These are phyloP conservation scores for Ceratocystis variospora DNA, from an alignment of 2,329 filamentous ascomycete species.

Conservation along the genomic window DNA sequence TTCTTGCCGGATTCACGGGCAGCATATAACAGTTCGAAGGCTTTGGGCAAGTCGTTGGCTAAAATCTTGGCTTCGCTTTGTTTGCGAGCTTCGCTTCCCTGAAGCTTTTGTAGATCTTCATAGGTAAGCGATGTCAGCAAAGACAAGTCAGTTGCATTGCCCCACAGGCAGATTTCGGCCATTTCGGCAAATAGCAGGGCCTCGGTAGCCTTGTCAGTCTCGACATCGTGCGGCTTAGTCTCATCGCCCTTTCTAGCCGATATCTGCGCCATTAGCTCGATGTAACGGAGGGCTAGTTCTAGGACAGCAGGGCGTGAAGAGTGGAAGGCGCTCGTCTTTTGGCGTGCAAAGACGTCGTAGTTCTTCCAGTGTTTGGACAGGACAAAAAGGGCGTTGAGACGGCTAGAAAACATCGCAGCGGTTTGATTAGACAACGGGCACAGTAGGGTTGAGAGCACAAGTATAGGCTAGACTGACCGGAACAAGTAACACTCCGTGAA, in stretches of 20 bases:
- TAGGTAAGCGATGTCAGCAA: conserved; percentile 81
- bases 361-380: conserved; percentile 69
- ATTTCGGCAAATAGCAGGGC: conserved; percentile 76
- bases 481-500: conserved; percentile 92
- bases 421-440: not conserved
- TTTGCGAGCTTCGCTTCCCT: conserved; percentile 77
- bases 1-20: conserved; percentile 39
- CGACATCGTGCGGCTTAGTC: conserved; percentile 27
- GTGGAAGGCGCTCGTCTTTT: conserved; percentile 85
- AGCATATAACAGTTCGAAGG: conserved; percentile 54
- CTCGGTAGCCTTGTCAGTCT: conserved; percentile 47
- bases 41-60: conserved; percentile 64
- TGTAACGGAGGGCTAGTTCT: conserved; percentile 68
- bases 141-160: conserved; percentile 88
- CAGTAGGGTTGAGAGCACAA: not conserved
- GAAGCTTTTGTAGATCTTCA: conserved; percentile 92
- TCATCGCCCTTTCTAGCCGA: conserved; percentile 43
- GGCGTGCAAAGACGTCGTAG: conserved; percentile 79
- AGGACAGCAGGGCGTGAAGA: conserved; percentile 78
- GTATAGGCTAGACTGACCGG: conserved; percentile 35
- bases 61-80: conserved; percentile 82
- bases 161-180: conserved; percentile 94
- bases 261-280: conserved; percentile 43
- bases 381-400: conserved; percentile 65
- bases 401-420: conserved; percentile 32